Conservation (phyloP, 257 asterid species). For the Solanum ahanhuiri region DNA sequence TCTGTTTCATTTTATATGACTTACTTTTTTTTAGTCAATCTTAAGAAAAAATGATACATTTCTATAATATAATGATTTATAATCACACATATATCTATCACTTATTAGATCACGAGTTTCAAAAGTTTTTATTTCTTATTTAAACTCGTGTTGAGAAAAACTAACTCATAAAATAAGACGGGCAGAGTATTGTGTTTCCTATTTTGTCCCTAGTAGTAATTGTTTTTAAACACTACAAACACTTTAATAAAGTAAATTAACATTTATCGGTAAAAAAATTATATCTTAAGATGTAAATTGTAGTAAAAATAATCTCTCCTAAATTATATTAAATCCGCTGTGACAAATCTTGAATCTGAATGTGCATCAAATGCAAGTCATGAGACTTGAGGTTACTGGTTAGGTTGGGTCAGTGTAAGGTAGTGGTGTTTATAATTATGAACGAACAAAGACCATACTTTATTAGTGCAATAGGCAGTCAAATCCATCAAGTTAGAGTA, state of each 20-base stretch:
- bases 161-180: too few species aligned
- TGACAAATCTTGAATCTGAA: neutral
- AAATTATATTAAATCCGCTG: neutral
- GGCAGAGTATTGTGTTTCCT: too few species aligned
- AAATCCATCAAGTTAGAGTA: neutral
- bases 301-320: neutral
- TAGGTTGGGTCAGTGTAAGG: neutral
- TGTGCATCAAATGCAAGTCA: neutral
- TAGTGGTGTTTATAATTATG: neutral
- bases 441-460: slow-evolving; percentile 12
- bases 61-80: too few species aligned
- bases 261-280: neutral
- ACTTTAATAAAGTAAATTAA: neutral
- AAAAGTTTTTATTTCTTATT: too few species aligned
- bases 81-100: too few species aligned
- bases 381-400: neutral
- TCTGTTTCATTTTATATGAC: too few species aligned
- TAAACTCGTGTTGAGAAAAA: too few species aligned
- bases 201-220: neutral
- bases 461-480: slow-evolving; percentile 15
- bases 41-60: too few species aligned
- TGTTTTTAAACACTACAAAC: neutral
- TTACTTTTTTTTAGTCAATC: too few species aligned
- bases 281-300: too few species aligned
- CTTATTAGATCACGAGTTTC: too few species aligned